Conservation (phyloP, 768 basidiomycete genomes). For the Amanita subjunquillea region DNA sequence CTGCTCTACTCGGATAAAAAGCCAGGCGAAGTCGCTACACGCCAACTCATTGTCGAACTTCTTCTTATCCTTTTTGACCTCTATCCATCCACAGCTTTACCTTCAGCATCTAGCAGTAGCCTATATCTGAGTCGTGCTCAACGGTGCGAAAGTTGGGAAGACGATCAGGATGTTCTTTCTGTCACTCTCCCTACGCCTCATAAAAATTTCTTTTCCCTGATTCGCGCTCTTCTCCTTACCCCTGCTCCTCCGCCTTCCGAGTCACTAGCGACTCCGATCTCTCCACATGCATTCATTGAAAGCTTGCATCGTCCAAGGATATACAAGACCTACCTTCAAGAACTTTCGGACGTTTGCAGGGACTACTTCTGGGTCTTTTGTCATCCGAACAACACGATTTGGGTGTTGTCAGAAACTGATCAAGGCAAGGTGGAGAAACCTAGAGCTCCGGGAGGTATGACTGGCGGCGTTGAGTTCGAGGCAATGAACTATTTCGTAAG, state of each 20-base stretch:
- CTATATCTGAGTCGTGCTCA: constrained; percentile 19
- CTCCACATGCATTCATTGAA: constrained; percentile 71
- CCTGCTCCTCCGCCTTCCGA: constrained; percentile 27
- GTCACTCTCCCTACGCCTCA: constrained; percentile 68
- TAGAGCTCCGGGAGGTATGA: constrained; percentile 94
- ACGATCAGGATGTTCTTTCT: constrained; percentile 23
- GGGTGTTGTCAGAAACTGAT: constrained; percentile 78
- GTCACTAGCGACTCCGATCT: constrained; percentile 21
- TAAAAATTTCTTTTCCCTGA: constrained; percentile 59
- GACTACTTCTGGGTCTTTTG: constrained; percentile 98
- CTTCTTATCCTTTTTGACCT: constrained; percentile 83
- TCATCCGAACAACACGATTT: constrained; percentile 87
- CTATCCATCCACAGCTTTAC: constrained; percentile 65
- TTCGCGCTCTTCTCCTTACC: constrained; percentile 61
- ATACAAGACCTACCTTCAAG: constrained; percentile 27
- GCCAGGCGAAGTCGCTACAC: constrained; percentile 85
- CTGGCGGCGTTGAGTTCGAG: constrained; percentile 96
- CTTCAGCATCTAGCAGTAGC: constrained; percentile 28
- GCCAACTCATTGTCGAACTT: constrained; percentile 86
- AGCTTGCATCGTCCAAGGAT: constrained; percentile 24
- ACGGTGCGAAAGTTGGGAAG: constrained; percentile 52
- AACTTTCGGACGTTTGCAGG: constrained; percentile 67
- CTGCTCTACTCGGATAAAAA: constrained; percentile 97
- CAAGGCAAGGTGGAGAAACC: constrained; percentile 81
- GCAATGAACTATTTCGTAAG: constrained; percentile 92